phyloP scores from a whole-genome alignment of 441 rosid genomes.

The Adansonia grandidieri region DNA sequence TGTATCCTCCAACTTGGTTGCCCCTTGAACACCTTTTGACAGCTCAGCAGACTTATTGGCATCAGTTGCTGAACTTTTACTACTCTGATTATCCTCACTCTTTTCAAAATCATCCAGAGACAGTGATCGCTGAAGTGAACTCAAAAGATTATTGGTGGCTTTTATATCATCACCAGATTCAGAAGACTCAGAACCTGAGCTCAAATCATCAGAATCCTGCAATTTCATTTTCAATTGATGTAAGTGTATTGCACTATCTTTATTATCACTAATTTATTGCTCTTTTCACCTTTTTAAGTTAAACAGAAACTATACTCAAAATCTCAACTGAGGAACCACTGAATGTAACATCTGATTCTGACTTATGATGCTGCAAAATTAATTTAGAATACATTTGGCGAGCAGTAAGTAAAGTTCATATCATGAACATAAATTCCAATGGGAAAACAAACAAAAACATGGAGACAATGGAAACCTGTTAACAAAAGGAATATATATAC shows the following conservation, averaged over 20 bases:
- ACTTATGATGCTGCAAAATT: slow-evolving; percentile 9
- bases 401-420: slow-evolving; percentile 5
- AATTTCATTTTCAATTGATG: slow-evolving; percentile 20
- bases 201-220: slow-evolving; percentile 55
- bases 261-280: neutral
- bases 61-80: slow-evolving; percentile 31
- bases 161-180: slow-evolving; percentile 37
- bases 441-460: neutral
- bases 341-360: neutral
- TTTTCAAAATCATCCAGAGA: slow-evolving; percentile 36
- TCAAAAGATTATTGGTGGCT: slow-evolving; percentile 41
- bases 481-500: neutral
- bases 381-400: neutral
- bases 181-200: slow-evolving; percentile 45
- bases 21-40: slow-evolving; percentile 32
- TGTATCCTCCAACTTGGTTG: slow-evolving; percentile 34
- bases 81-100: slow-evolving; percentile 42
- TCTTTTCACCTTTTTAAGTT: neutral
- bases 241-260: slow-evolving; percentile 8
- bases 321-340: neutral
- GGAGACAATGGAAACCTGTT: slow-evolving; percentile 18
- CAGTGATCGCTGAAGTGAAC: slow-evolving; percentile 39
- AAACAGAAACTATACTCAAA: neutral
- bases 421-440: neutral
- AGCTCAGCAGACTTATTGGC: slow-evolving; percentile 38